phyloP scores from a whole-genome alignment of 148 eudicot species.

The Persicaria tinctoria region DNA sequence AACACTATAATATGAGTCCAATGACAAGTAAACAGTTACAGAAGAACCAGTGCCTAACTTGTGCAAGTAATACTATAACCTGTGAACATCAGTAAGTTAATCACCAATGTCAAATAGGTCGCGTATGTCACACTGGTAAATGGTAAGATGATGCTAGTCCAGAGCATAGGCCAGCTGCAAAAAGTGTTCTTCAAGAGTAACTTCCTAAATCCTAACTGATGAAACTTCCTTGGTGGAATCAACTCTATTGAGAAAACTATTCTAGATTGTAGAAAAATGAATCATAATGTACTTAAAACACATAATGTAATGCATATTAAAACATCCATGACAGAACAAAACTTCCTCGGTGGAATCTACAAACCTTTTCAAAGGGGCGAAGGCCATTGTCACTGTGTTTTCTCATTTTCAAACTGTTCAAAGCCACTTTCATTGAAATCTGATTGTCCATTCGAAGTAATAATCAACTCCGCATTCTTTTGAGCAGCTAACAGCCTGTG shows the following conservation, averaged over 20 bases:
- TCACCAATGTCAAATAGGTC: neutral
- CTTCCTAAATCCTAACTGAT: too few relatives aligned
- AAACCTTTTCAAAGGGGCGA: conserved; percentile 3
- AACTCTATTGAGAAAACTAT: neutral
- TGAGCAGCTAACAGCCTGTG: conserved; percentile 29
- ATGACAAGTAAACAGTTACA: neutral
- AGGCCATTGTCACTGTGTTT: neutral
- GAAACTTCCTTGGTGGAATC: too few relatives aligned
- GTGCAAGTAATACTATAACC: neutral
- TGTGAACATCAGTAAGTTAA: conserved; percentile 9
- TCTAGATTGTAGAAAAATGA: neutral
- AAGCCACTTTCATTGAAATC: conserved; percentile 13
- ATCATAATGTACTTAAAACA: neutral
- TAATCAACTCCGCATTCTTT: conserved; percentile 46
- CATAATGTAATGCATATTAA: neutral
- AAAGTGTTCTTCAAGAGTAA: too few relatives aligned
- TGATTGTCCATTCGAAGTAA: conserved; percentile 13
- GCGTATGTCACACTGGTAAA: neutral
- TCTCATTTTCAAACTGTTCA: conserved; percentile 15
- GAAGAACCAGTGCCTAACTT: neutral
- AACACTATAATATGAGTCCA: neutral
- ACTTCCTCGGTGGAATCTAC: neutral
- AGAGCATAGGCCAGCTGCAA: neutral
- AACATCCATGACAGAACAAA: neutral
- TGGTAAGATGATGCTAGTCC: neutral